A percentile compares a stretch with the other conserved stretches of the same genome.
phyloP scores from a whole-genome alignment of 1,284 basidiomycete genomes.

The Sparassis latifolia region DNA sequence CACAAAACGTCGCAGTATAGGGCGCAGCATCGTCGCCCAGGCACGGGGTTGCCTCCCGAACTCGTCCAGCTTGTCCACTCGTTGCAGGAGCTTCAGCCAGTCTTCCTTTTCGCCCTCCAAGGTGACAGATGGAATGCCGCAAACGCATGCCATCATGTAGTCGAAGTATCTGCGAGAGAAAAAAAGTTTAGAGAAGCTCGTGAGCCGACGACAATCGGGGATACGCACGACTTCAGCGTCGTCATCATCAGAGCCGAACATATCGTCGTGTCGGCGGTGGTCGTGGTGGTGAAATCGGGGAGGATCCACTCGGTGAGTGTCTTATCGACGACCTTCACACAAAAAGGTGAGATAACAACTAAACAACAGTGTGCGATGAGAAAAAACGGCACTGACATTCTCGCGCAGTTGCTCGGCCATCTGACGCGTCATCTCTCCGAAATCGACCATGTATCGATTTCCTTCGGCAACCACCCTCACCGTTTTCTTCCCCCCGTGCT shows the following conservation, averaged over 20 bases:
- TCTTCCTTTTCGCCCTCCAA: constrained; percentile 35
- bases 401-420: constrained; percentile 25
- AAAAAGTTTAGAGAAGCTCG: not conserved
- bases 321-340: constrained; percentile 26
- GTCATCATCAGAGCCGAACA: constrained; percentile 41
- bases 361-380: constrained; percentile 22
- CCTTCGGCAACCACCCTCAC: constrained; percentile 22
- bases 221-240: constrained; percentile 26
- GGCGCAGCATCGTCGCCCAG: constrained; percentile 30
- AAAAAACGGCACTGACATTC: constrained; percentile 16
- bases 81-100: constrained; percentile 26
- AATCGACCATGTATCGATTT: constrained; percentile 21
- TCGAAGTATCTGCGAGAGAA: constrained; percentile 25
- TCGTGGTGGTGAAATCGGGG: constrained; percentile 43
- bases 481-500: constrained; percentile 31
- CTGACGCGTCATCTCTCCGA: constrained; percentile 22
- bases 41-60: constrained; percentile 27
- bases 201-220: not conserved
- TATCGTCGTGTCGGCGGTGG: constrained; percentile 31
- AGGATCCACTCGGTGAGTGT: constrained; percentile 34
- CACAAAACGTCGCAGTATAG: constrained; percentile 30
- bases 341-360: not conserved
- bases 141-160: constrained; percentile 25
- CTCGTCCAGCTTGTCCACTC: constrained; percentile 29
- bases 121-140: constrained; percentile 44